Evolutionary conservation across 2,329 filamentous ascomycete species (phyloP).

Genomic region (Chaetomiaceae sp.): DNA sequence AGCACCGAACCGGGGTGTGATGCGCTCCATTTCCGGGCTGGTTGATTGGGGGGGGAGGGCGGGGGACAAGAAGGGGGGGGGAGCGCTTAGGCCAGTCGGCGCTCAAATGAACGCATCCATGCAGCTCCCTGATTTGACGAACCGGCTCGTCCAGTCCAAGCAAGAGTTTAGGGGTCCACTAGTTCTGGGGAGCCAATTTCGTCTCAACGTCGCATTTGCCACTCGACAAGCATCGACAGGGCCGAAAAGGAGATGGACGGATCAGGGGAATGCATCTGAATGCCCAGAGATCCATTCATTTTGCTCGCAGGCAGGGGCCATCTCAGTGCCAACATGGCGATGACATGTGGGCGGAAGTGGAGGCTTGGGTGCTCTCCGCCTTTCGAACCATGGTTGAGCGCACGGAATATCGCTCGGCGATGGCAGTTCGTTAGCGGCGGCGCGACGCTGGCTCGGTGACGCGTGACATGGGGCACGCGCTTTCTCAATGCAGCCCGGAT

Average conservation of each 20-base stretch:
- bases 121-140: slow-evolving; percentile 12
- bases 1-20: slow-evolving; percentile 8
- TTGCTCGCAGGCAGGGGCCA: no score
- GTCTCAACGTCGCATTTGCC: slow-evolving; percentile 11
- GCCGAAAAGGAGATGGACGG: slow-evolving; percentile 4
- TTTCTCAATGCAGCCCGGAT: no score
- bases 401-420: no score
- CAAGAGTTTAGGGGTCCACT: background rate
- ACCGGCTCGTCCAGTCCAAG: background rate
- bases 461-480: no score
- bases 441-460: no score
- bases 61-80: background rate
- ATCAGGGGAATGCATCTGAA: no score
- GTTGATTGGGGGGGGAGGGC: background rate
- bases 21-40: slow-evolving; percentile 11
- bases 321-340: no score
- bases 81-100: slow-evolving; percentile 13
- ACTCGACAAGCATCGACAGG: background rate
- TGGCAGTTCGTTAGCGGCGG: no score
- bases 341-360: background rate
- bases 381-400: background rate
- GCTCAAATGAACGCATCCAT: slow-evolving; percentile 2
- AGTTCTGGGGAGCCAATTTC: slow-evolving; percentile 3
- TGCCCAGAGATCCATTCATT: no score
- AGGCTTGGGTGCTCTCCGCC: background rate